Base-by-base conservation (phyloP, 148 eudicot species). In the Vaccinium corymbosum region DNA sequence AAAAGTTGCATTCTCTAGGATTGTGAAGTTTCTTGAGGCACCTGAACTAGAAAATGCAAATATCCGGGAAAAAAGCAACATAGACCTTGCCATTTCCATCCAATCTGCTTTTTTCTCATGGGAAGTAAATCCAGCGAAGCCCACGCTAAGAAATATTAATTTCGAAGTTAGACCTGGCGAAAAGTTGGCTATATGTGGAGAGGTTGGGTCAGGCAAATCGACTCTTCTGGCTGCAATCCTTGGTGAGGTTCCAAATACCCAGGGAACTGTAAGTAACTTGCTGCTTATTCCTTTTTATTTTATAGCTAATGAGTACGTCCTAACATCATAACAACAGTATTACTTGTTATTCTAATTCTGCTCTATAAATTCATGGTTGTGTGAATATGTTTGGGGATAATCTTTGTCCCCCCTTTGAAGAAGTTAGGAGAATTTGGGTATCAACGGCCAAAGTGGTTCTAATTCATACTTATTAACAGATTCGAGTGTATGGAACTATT, bases 121-220 rank as follows among this genome's bases (percentile, higher is more conserved):
- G 99, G 94, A 93, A 38, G 90, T 87, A 82, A 90, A 82, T 85
- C 55, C 86, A 6, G 76, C 82, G 35, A 93, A 88, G 83, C 91
- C 92, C 1, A 90, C 94, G 3, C 87, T 96, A 53, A 87, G 85
- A 82, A 88, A 92, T 84, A 89, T 96, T 27, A 89, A 91, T 85
- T 83, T 96, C 82, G 92, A 87, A 82, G 94, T 92, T 80, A 84
- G 80, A 80, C 83, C 83, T 14, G 95, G 98, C 80, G 91, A 92
- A 78, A 96, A 92, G 85, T 79, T 94, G 38, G 98, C 98, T 50
- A 88, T 94, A 29, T 96, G 98, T 83, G 98, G 98, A 53, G 98
- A 96, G 85, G 98, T 96, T 56, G 98, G 98, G 10, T 94, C 98
- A 0, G 98, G 98, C 29, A 95, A 95, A 86, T 93, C 98, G 3